Base-by-base conservation (phyloP, 2,329 filamentous ascomycete genomes). In the Escovopsis sp. region DNA sequence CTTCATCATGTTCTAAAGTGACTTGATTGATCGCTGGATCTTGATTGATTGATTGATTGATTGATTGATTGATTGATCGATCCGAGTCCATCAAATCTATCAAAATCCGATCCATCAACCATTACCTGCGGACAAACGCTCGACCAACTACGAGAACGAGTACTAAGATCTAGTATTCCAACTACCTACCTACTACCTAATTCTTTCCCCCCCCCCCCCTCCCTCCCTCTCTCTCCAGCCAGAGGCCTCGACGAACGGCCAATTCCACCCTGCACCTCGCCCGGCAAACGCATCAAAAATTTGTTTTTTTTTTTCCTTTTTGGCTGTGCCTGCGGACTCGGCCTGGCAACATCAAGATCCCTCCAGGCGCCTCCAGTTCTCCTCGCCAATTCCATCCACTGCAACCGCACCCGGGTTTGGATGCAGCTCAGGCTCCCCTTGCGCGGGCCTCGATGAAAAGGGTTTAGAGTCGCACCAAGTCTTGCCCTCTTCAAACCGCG, bases 401-500 rank as follows among this genome's bases (percentile, higher is more conserved):
- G 51, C 52, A 54, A 54, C 50, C 44, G 49, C 51, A 46, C 47
- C 46, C 52, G 53, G 20, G 3, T 20, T 50, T 57, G 53, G 53
- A 55, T 58, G 55, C 52, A 50, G 55, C 52, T 49, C 52, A 51
- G 51, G 51, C 40, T 47, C 48, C 48, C 42, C 49, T 55, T 49
- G 52, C 53, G 51, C 56, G 54, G 20, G 53, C 51, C 51, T 61
- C 51, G 55, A 62, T 53, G 50, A 57, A 59, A 55, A 52, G 56
- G 20, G 51, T 57, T 56, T 60, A 54, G 57, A 59, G 61, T 65
- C 59, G 60, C 58, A 64, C 60, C 60, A 56, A 53, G 20, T 20
- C 52, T 53, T 53, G 52, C 52, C 52, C 53, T 53, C 54, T 50
- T 55, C 41, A 51, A 42, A 57, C 54, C 60, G 60, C 60, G 60